Conservation (phyloP, 768 basidiomycete species). For the Pulveroboletus sp. region DNA sequence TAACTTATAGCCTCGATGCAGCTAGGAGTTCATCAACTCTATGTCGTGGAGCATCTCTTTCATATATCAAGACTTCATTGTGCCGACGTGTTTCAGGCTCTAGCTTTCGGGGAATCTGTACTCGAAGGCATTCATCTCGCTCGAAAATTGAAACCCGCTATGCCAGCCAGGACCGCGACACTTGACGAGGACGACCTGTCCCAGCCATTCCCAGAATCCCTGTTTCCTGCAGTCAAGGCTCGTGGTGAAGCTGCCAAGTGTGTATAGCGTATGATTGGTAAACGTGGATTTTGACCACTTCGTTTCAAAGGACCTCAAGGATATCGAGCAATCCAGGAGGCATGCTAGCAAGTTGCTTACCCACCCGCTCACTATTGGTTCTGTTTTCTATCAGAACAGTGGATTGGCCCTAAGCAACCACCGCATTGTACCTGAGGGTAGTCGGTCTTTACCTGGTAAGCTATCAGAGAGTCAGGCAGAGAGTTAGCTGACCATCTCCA, state of each 20-base stretch:
- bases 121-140: slow-evolving; percentile 38
- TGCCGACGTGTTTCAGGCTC: slow-evolving; percentile 13
- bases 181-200: slow-evolving; percentile 67
- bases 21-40: not conserved
- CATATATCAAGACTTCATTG: slow-evolving; percentile 14
- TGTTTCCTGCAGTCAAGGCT: slow-evolving; percentile 77
- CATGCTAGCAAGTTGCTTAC: slow-evolving; percentile 95
- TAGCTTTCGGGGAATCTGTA: slow-evolving; percentile 3
- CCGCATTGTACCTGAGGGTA: slow-evolving; percentile 88
- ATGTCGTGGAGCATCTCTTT: slow-evolving; percentile 15
- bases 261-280: slow-evolving; percentile 23
- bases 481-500: not conserved
- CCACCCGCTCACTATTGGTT: slow-evolving; percentile 92
- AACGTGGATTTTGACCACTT: slow-evolving; percentile 6
- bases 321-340: slow-evolving; percentile 85
- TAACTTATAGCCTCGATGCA: too few species aligned
- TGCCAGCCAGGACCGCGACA: slow-evolving; percentile 37
- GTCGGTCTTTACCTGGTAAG: slow-evolving; percentile 87
- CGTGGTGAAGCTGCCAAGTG: slow-evolving; percentile 90
- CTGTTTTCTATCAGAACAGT: slow-evolving; percentile 86
- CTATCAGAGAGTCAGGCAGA: not conserved
- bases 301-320: slow-evolving; percentile 72
- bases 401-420: slow-evolving; percentile 82
- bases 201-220: slow-evolving; percentile 87
- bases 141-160: slow-evolving; percentile 28